Evolutionary conservation across 495 filamentous ascomycete species (phyloP).

Genomic region (Xylaria intraflava): DNA sequence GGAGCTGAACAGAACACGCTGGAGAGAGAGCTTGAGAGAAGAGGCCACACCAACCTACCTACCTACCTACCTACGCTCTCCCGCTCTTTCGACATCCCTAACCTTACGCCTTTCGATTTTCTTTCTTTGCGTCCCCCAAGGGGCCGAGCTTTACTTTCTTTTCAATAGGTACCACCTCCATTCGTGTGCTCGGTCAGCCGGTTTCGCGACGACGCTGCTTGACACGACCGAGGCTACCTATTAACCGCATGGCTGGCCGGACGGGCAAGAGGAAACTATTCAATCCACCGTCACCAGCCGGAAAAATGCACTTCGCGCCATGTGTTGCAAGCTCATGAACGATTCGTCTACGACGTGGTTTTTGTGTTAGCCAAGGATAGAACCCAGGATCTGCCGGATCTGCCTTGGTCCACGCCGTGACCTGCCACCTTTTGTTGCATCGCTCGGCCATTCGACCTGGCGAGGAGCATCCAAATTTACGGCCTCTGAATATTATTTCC

Average conservation of each 20-base stretch:
- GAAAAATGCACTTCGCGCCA: conserved; percentile 14
- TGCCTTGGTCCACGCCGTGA: conserved; percentile 4
- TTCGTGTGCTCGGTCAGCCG: neutral
- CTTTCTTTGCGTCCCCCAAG: too few species aligned
- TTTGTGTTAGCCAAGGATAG: conserved; percentile 16
- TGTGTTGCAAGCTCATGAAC: conserved; percentile 19
- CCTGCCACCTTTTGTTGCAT: neutral
- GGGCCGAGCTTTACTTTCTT: too few species aligned
- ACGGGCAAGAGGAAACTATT: conserved; percentile 1
- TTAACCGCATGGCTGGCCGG: neutral
- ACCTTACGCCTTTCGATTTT: too few species aligned
- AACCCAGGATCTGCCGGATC: too few species aligned
- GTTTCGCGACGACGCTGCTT: neutral
- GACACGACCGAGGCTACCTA: neutral
- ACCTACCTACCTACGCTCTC: too few species aligned
- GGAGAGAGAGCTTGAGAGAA: neutral
- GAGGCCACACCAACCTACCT: too few species aligned
- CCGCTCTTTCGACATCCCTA: too few species aligned
- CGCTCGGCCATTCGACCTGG: neutral
- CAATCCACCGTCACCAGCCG: conserved; percentile 13
- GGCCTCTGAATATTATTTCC: neutral
- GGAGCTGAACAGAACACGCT: too few species aligned
- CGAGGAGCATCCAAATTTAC: neutral
- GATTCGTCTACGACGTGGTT: conserved; percentile 19
- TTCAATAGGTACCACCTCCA: too few species aligned